Conservation (phyloP, 495 filamentous ascomycete genomes). For the Hypoxylon rickii region DNA sequence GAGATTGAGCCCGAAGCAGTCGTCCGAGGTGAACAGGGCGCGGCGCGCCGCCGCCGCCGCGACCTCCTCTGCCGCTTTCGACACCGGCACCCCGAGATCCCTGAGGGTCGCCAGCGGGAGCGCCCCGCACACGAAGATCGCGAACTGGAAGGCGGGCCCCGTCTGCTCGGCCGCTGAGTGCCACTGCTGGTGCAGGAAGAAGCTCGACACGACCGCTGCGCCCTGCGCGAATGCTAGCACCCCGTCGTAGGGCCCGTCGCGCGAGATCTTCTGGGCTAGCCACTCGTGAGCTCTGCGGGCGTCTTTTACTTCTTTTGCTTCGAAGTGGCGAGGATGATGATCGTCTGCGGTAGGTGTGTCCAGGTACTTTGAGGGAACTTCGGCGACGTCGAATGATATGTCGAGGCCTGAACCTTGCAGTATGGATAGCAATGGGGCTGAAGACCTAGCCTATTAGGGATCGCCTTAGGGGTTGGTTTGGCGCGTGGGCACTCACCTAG, state of each 20-base stretch:
- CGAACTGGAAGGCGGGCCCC: slow-evolving; percentile 60
- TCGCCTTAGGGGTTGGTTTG: not conserved
- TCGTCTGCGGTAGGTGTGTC: no score
- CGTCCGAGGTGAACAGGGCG: slow-evolving; percentile 38
- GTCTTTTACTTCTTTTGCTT: slow-evolving; percentile 38
- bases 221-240: slow-evolving; percentile 67
- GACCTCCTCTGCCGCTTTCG: slow-evolving; percentile 46
- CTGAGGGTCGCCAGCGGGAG: slow-evolving; percentile 54
- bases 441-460: not conserved
- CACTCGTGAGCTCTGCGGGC: slow-evolving; percentile 49
- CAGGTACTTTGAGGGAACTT: slow-evolving; percentile 53
- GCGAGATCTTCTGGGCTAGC: slow-evolving; percentile 52
- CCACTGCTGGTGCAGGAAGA: slow-evolving; percentile 47
- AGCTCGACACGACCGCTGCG: slow-evolving; percentile 54
- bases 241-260: slow-evolving; percentile 63
- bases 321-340: no score
- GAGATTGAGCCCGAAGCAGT: slow-evolving; percentile 59
- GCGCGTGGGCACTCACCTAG: slow-evolving; percentile 48
- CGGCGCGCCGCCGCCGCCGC: slow-evolving; percentile 36
- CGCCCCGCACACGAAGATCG: slow-evolving; percentile 64
- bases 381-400: slow-evolving; percentile 58
- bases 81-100: slow-evolving; percentile 55
- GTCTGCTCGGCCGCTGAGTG: slow-evolving; percentile 34
- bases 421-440: slow-evolving; percentile 41
- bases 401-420: slow-evolving; percentile 34